phyloP scores from a whole-genome alignment of 495 filamentous ascomycete species.

The Cryomyces minteri region DNA sequence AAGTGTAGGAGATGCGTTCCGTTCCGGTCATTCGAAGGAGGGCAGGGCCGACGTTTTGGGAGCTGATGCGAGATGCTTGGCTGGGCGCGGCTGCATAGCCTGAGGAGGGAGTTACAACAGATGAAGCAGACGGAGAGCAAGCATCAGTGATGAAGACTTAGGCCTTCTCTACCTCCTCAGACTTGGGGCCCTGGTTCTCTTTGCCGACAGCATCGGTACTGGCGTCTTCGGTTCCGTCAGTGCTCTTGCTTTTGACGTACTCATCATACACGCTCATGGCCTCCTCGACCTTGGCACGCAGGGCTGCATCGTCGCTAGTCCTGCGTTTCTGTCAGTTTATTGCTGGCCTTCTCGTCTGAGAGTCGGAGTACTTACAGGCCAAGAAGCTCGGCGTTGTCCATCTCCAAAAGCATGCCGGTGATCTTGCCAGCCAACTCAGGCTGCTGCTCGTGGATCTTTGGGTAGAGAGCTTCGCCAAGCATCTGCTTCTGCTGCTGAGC shows the following conservation, averaged over 20 bases:
- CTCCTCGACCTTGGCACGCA: conserved; percentile 90
- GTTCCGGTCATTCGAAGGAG: too few relatives aligned
- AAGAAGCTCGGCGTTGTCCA: conserved; percentile 88
- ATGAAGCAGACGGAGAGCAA: too few relatives aligned
- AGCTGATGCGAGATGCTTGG: too few relatives aligned
- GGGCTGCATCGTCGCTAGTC: conserved; percentile 73
- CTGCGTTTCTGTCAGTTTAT: conserved; percentile 30
- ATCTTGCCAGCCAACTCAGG: conserved; percentile 96
- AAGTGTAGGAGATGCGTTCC: too few relatives aligned
- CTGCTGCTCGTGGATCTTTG: conserved; percentile 87
- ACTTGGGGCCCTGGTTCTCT: conserved; percentile 7
- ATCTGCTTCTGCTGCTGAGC: conserved; percentile 85
- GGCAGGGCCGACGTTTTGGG: too few relatives aligned
- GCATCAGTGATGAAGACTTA: too few relatives aligned
- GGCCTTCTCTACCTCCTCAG: neutral
- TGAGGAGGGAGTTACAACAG: too few relatives aligned
- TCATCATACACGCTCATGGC: conserved; percentile 94
- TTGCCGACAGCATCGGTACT: neutral
- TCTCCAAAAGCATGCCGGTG: conserved; percentile 98
- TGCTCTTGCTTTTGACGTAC: conserved; percentile 70
- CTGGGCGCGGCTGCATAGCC: too few relatives aligned
- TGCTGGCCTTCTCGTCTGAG: conserved; percentile 1
- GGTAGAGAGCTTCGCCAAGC: conserved; percentile 91
- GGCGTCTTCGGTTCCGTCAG: conserved; percentile 1
- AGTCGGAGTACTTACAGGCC: conserved; percentile 59